Conservation (phyloP, 1,284 basidiomycete genomes). For the Mycena sp. region DNA sequence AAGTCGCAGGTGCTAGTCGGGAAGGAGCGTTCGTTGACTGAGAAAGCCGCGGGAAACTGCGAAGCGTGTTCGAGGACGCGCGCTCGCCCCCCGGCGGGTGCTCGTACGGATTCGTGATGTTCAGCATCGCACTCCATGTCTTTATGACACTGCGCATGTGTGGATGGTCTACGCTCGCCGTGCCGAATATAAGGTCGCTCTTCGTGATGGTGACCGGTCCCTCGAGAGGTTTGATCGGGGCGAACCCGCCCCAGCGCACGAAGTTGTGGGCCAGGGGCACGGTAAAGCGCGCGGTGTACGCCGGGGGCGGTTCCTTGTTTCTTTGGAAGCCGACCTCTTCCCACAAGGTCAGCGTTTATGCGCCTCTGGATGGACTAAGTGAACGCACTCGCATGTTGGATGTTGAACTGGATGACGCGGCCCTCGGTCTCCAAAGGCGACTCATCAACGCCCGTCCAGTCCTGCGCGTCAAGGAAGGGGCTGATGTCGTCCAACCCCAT, state of each 20-base stretch:
- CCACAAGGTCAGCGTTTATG: not conserved
- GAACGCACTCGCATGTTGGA: not conserved
- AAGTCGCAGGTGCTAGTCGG: too few relatives aligned
- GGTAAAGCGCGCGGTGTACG: not conserved
- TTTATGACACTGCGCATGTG: conserved; percentile 21
- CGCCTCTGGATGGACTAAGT: not conserved
- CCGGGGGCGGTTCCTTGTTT: not conserved
- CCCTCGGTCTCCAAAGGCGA: too few relatives aligned
- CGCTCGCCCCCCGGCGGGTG: not conserved
- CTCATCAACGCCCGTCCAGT: conserved; percentile 11
- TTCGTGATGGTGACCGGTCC: not conserved
- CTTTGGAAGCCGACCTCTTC: not conserved
- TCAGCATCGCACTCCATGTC: not conserved
- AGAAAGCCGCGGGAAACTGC: too few relatives aligned
- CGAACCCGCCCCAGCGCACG: conserved; percentile 32
- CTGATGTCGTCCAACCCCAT: conserved; percentile 13
- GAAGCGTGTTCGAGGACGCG: not conserved
- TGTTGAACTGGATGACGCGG: conserved; percentile 1
- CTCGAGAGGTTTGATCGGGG: conserved; percentile 11
- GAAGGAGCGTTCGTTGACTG: too few relatives aligned
- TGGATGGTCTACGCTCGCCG: conserved; percentile 23
- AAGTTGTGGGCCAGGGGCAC: conserved; percentile 5
- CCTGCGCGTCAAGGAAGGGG: not conserved
- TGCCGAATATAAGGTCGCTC: conserved; percentile 8
- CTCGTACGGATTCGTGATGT: not conserved